These are phyloP conservation scores for Penicillium pancosmium DNA, from an alignment of 495 filamentous ascomycete genomes.

Conservation along the genomic window DNA sequence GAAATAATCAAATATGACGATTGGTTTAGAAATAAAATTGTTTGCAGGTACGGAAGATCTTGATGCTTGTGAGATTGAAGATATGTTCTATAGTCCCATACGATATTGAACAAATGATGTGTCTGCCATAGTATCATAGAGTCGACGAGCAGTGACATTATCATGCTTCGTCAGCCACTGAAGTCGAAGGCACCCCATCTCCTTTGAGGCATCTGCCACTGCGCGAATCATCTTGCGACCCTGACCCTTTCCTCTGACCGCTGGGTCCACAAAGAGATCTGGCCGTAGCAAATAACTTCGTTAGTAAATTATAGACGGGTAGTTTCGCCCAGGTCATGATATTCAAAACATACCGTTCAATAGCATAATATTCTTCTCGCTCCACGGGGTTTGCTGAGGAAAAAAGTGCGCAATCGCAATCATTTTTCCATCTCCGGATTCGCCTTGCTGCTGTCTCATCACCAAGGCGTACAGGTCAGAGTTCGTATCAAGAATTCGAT, in stretches of 20 bases:
- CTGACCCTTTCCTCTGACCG: slow-evolving; percentile 16
- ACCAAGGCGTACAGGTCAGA: slow-evolving; percentile 11
- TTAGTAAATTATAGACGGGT: too few species aligned
- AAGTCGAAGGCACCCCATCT: slow-evolving; percentile 17
- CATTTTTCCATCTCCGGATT: slow-evolving; percentile 12
- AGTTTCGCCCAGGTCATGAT: not conserved
- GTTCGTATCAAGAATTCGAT: slow-evolving; percentile 10
- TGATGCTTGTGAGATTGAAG: too few species aligned
- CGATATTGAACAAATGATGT: slow-evolving; percentile 14
- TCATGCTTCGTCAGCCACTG: slow-evolving; percentile 20
- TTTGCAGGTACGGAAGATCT: too few species aligned
- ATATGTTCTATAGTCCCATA: not conserved
- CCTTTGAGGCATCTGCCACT: slow-evolving; percentile 11
- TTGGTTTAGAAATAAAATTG: too few species aligned
- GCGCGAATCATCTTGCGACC: slow-evolving; percentile 17
- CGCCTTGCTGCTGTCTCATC: slow-evolving; percentile 11
- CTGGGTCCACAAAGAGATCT: slow-evolving; percentile 20
- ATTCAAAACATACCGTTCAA: slow-evolving; percentile 7
- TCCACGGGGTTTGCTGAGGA: slow-evolving; percentile 16
- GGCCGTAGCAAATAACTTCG: not conserved
- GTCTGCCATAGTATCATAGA: slow-evolving; percentile 17
- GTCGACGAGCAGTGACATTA: slow-evolving; percentile 12
- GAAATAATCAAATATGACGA: too few species aligned
- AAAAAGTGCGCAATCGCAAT: slow-evolving; percentile 18
- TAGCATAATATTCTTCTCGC: slow-evolving; percentile 17